Evolutionary conservation across 140 eudicot genomes (phyloP).

Genomic region (Erigeron philadelphicus): DNA sequence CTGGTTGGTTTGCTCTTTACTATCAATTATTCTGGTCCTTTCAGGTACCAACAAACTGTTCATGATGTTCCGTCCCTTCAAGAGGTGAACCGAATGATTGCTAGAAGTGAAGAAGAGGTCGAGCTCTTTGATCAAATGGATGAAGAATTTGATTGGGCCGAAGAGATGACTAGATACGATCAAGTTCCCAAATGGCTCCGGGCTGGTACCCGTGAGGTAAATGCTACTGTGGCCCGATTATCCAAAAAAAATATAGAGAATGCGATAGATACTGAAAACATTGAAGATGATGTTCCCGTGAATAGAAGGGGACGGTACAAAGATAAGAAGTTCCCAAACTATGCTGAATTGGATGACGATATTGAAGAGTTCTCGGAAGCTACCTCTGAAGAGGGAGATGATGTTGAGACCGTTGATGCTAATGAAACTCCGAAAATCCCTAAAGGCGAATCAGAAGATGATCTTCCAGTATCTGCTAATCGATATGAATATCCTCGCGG

Average conservation of each 20-base stretch:
- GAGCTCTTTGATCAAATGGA: constrained; percentile 96
- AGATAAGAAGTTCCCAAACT: constrained; percentile 61
- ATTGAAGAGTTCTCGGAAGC: constrained; percentile 68
- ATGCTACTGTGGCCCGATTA: constrained; percentile 42
- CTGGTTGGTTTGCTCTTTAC: background rate
- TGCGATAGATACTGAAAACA: constrained; percentile 26
- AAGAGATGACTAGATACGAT: constrained; percentile 81
- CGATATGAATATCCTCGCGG: constrained; percentile 43
- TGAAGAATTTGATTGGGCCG: constrained; percentile 90
- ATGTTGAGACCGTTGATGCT: constrained; percentile 52
- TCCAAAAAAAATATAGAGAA: constrained; percentile 67
- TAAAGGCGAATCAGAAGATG: constrained; percentile 56
- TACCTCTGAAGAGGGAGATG: constrained; percentile 68
- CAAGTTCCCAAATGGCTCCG: constrained; percentile 92
- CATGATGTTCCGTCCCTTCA: constrained; percentile 98
- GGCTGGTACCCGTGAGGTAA: constrained; percentile 61
- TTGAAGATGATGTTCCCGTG: constrained; percentile 36
- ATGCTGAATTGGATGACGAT: constrained; percentile 86
- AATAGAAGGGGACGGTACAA: constrained; percentile 62
- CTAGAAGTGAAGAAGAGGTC: constrained; percentile 95
- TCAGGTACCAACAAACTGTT: constrained; percentile 68
- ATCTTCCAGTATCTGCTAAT: constrained; percentile 38
- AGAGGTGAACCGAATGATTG: constrained; percentile 95
- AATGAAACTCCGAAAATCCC: constrained; percentile 34
- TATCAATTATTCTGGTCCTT: background rate